Base-by-base conservation (phyloP, 1,139 yeast genomes). In the Pichia sp. region DNA sequence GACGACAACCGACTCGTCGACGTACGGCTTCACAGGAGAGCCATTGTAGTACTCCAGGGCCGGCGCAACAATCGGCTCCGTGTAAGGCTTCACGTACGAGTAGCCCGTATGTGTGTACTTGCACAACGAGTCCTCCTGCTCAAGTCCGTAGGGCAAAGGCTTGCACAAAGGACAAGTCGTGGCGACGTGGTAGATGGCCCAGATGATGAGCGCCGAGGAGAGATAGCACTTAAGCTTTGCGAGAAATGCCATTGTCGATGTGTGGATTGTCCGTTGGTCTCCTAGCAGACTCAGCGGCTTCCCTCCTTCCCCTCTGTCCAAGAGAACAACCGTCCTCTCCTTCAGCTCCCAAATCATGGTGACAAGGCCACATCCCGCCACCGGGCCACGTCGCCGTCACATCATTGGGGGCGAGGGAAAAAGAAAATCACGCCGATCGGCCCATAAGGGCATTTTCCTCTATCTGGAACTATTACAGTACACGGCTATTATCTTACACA, bases 1-100 rank as follows among this genome's bases (percentile, higher is more conserved):
- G 4, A 29, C 13, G 8, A 15, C 50, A 26, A 51, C 23, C 5
- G 50, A 47, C 2, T 45, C 38, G 29, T 62, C 66, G 16, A 64
- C 62, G 30, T 54, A 45, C 8, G 64, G 64, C 52, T 64, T 63
- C 32, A 65, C 26, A 23, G 65, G 60, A 1, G 67, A 64, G 6
- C 36, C 36, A 3, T 56, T 51, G 47, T 65, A 66, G 40, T 50
- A 51, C 4, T 47, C 52, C 15, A 55, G 6, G 1, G 50, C 58
- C 8, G 62, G 60, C 1, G 40, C 53, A 16, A 54, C 16, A 4
- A 50, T 54, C 8, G 64, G 61, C 0, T 49, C 56, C 13, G 57
- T 45, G 26, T 60, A 62, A 10, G 69, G 68, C 32, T 54, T 47
- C 1, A 61, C 51, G 23, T 50, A 51, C 1, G 52, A 19, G 48